Conservation (phyloP, 768 basidiomycete genomes). For the Termitomyces sp. region DNA sequence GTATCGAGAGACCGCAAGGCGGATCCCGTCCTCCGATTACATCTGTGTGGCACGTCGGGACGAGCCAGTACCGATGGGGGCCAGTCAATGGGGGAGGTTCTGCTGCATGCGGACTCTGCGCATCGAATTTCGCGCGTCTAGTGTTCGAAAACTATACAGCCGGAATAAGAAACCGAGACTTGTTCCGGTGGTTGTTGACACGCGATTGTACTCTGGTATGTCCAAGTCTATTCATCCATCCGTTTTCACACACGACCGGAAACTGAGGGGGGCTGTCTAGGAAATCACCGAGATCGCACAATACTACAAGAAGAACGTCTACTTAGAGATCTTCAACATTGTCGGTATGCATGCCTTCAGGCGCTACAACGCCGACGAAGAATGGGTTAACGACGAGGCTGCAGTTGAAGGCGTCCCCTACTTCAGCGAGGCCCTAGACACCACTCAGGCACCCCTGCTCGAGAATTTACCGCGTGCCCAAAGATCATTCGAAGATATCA, state of each 20-base stretch:
- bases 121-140: constrained; percentile 1
- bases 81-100: not conserved
- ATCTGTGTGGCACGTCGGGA: not conserved
- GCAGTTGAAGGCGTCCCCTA: not conserved
- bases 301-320: not conserved
- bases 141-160: not conserved
- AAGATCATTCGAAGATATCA: not conserved
- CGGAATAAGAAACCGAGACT: not conserved
- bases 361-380: too few relatives aligned
- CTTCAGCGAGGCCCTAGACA: not conserved
- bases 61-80: not conserved
- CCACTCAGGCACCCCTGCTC: too few relatives aligned
- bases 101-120: not conserved
- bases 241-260: not conserved
- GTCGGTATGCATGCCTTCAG: not conserved
- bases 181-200: not conserved
- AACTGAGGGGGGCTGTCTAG: not conserved
- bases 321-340: not conserved
- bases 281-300: not conserved
- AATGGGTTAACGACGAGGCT: too few relatives aligned
- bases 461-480: not conserved
- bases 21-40: too few relatives aligned
- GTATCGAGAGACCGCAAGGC: too few relatives aligned
- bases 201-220: not conserved
- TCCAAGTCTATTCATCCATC: not conserved